Percentiles rank a stretch among this genome's conserved stretches.
Evolutionary conservation across 768 basidiomycete genomes (phyloP).

Genomic region (Bullera alba): DNA sequence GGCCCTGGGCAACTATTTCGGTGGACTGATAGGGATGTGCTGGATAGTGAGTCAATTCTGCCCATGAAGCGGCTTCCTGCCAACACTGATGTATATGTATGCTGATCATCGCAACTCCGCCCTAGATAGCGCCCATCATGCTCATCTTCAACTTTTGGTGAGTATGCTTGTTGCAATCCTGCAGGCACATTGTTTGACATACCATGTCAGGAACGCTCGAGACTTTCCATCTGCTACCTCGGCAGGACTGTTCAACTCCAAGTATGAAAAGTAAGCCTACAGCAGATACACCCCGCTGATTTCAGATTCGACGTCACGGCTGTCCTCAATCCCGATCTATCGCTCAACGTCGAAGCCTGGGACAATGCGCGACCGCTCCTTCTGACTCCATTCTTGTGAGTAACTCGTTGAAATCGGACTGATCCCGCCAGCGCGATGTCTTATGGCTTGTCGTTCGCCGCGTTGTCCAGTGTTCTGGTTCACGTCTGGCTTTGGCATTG

Average conservation of each 20-base stretch:
- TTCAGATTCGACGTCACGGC: constrained; percentile 44
- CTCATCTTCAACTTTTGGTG: constrained; percentile 42
- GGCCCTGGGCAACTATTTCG: constrained; percentile 45
- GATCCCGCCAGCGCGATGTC: constrained; percentile 32
- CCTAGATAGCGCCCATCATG: constrained; percentile 36
- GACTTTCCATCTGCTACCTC: constrained; percentile 41
- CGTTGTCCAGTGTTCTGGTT: constrained; percentile 41
- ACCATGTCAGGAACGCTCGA: constrained; percentile 36
- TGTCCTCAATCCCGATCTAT: constrained; percentile 41
- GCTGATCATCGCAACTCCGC: neutral
- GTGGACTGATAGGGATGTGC: constrained; percentile 40
- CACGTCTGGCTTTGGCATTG: constrained; percentile 46
- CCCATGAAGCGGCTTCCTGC: neutral
- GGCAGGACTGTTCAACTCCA: constrained; percentile 41
- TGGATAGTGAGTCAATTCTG: constrained; percentile 36
- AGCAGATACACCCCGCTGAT: neutral
- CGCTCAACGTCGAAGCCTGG: constrained; percentile 43
- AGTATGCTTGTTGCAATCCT: neutral
- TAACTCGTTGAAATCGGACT: neutral
- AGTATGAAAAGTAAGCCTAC: constrained; percentile 37
- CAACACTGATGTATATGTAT: neutral
- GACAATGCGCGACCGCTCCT: constrained; percentile 40
- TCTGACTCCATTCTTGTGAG: constrained; percentile 46
- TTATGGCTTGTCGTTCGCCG: constrained; percentile 44
- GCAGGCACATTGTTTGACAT: neutral